Conservation (phyloP, 2,329 filamentous ascomycete species). For the Ophiocordyceps polyrhachis-furcata region DNA sequence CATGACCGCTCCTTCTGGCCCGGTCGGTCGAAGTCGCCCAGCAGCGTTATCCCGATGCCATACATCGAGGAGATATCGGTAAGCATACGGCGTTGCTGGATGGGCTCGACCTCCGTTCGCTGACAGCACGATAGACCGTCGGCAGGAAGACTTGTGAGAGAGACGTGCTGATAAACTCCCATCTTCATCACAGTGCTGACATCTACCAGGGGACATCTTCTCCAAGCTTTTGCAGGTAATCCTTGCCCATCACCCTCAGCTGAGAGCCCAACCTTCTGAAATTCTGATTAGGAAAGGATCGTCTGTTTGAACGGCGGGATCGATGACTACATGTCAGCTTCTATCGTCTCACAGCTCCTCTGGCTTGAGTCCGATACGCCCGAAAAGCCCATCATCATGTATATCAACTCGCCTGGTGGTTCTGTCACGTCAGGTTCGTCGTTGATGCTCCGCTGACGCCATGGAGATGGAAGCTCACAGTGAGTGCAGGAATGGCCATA, state of each 20-base stretch:
- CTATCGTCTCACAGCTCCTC: conserved; percentile 84
- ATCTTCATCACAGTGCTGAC: conserved; percentile 4
- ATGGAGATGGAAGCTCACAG: neutral
- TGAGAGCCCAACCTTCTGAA: neutral
- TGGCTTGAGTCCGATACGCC: conserved; percentile 96
- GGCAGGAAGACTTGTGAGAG: conserved; percentile 60
- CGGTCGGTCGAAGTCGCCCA: conserved; percentile 14
- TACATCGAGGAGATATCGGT: conserved; percentile 32
- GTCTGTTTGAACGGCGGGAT: conserved; percentile 85
- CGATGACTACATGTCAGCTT: conserved; percentile 78
- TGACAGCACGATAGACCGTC: conserved; percentile 36
- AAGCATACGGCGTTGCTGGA: conserved; percentile 4
- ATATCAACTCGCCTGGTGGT: conserved; percentile 93
- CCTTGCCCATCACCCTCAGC: conserved; percentile 1
- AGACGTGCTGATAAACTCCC: conserved; percentile 7
- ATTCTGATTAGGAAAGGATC: conserved; percentile 55
- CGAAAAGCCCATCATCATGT: conserved; percentile 87
- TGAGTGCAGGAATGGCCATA: conserved; percentile 48
- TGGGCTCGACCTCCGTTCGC: conserved; percentile 1
- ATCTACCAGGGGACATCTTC: conserved; percentile 55
- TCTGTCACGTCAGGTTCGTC: conserved; percentile 52
- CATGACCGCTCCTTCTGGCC: conserved; percentile 25
- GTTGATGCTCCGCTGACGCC: neutral
- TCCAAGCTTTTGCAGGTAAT: conserved; percentile 56
- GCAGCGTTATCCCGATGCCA: conserved; percentile 33